A percentile compares a stretch with the other conserved stretches of the same genome.
Conservation (phyloP, 78 protist species). For the Monosiga brevicollis region DNA sequence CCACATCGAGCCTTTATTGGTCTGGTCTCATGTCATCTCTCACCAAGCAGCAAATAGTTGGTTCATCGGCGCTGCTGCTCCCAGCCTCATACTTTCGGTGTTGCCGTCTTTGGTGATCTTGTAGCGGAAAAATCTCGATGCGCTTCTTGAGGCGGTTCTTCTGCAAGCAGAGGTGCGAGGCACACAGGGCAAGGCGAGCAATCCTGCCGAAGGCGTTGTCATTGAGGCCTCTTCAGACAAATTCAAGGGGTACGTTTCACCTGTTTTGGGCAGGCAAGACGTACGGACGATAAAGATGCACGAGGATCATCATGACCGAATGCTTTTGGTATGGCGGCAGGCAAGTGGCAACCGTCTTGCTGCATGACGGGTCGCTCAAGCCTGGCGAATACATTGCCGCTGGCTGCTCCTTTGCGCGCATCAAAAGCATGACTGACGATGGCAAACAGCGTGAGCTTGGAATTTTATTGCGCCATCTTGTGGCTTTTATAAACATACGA, state of each 20-base stretch:
- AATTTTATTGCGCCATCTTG: neutral
- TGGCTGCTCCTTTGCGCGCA: neutral
- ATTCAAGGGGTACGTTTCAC: neutral
- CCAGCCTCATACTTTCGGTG: too few species aligned
- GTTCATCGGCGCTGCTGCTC: too few species aligned
- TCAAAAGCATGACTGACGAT: neutral
- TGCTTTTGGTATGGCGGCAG: neutral
- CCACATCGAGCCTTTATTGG: too few species aligned
- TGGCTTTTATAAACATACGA: neutral
- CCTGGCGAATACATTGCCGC: neutral
- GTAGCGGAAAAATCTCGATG: slow-evolving; percentile 1
- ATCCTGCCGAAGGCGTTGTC: slow-evolving; percentile 21
- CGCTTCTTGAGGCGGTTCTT: slow-evolving; percentile 39
- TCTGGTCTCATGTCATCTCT: too few species aligned
- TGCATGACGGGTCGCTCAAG: slow-evolving; percentile 7
- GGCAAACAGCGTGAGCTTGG: neutral
- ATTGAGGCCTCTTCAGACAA: slow-evolving; percentile 13
- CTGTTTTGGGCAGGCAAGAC: too few species aligned
- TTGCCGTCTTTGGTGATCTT: slow-evolving; percentile 30
- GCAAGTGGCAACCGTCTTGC: neutral
- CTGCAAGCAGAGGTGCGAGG: slow-evolving; percentile 22
- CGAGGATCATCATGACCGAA: neutral
- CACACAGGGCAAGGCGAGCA: neutral
- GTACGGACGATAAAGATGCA: too few species aligned
- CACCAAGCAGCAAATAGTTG: too few species aligned